Base-by-base conservation (phyloP, 225 moss, liverwort and hornwort genomes). In the Anthoceros angustus region DNA sequence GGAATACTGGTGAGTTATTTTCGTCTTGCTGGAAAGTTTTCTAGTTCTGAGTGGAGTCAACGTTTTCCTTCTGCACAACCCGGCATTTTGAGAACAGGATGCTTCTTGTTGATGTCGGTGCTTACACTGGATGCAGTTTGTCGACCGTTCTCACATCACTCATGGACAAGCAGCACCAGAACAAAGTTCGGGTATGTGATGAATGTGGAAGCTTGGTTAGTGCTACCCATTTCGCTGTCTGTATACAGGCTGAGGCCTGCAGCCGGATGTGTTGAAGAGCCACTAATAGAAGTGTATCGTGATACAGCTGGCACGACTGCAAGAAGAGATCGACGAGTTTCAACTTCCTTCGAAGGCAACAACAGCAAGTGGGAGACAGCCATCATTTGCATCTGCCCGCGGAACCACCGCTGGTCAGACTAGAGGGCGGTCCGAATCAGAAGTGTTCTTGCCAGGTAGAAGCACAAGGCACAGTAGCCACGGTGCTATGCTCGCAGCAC, bases 1-100 rank as follows among this genome's bases (percentile, higher is more conserved):
- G 77, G 98, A 98, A 76, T 92, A 98, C 66, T 98, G 98, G 82
- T 79, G 70, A 41, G 38, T 12, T 16, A 0, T 41, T 7, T 38
- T 20, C 32, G n/a, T 11, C 7, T 16, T 42, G 78, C 15, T 12
- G 42, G 4, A 39, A 12, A 8, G 5, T 42, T 10, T 25, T 12
- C 48, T 42, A 4, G 20, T 3, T 72, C 5, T 11, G 45, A 46
- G 11, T 46, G 11, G 16, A 46, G 43, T 45, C 14, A 9, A 45
- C 43, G 14, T 23, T 42, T 18, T 16, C 40, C 6, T 15, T 10
- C 18, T 25, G 39, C 24, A n/a, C 45, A 62, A 12, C 41, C 41
- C 63, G 21, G 40, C 24, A 25, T 11, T 21, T 16, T 11, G 7
- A 39, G 38, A 2, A 25, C 2, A 64, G 24, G 39, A 14, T 38